A percentile compares a stretch with the other conserved stretches of the same genome.
phyloP scores from a whole-genome alignment of 164 flowering plant species.

The Magnolia sinica region DNA sequence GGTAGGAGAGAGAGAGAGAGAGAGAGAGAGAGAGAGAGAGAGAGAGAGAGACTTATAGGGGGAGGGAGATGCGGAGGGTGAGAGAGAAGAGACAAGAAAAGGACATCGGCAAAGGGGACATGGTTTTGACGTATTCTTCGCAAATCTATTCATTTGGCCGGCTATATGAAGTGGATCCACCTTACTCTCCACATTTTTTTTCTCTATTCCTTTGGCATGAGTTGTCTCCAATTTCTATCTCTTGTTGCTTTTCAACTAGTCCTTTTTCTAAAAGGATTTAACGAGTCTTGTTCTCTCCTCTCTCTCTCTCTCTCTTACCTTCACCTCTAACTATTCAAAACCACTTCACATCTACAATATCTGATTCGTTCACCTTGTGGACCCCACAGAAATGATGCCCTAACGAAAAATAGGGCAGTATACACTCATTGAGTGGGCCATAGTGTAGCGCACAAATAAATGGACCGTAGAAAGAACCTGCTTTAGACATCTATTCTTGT shows the following conservation, averaged over 20 bases:
- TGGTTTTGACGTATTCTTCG: neutral
- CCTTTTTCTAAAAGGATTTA: too few relatives aligned
- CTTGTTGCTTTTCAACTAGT: neutral
- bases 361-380: neutral
- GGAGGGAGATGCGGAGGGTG: neutral
- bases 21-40: slow-evolving; percentile 7
- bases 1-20: slow-evolving; percentile 8
- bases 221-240: neutral
- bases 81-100: slow-evolving; percentile 2
- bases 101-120: slow-evolving; percentile 1
- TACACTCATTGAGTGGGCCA: neutral
- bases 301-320: neutral
- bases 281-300: neutral
- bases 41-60: slow-evolving; percentile 4
- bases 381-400: neutral
- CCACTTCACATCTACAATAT: too few relatives aligned
- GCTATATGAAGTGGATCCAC: neutral
- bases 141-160: neutral
- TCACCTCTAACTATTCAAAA: too few relatives aligned
- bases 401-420: neutral
- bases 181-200: neutral
- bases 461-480: neutral
- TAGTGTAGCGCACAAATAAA: neutral
- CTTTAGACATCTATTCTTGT: neutral
- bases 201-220: neutral